These are phyloP conservation scores for Exophiala lecanii-corni DNA, from an alignment of 2,329 filamentous ascomycete genomes.

Conservation along the genomic window DNA sequence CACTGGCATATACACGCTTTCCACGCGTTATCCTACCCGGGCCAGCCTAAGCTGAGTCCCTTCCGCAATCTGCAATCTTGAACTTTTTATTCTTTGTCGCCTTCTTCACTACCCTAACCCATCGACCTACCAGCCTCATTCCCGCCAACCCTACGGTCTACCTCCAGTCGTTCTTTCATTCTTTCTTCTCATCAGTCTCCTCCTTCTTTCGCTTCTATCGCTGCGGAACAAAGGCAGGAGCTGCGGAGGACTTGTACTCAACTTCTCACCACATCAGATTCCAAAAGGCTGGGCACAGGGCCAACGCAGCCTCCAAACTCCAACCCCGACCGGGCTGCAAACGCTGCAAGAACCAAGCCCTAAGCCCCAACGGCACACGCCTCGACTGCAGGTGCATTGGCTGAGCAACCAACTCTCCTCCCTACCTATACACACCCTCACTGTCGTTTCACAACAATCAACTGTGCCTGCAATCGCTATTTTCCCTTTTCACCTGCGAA, in stretches of 20 bases:
- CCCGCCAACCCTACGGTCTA: slow-evolving; percentile 16
- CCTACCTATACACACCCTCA: slow-evolving; percentile 24
- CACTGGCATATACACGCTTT: too few species aligned
- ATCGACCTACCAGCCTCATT: slow-evolving; percentile 4
- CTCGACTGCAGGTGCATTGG: slow-evolving; percentile 25
- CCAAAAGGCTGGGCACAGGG: slow-evolving; percentile 3
- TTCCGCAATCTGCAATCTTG: background rate
- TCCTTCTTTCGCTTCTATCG: slow-evolving; percentile 24
- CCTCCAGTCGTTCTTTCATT: slow-evolving; percentile 24
- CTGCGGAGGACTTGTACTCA: slow-evolving; percentile 5
- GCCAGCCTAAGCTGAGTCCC: too few species aligned
- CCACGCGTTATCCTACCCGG: too few species aligned
- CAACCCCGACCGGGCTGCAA: too few species aligned
- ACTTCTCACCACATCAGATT: background rate
- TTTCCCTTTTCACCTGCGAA: slow-evolving; percentile 11
- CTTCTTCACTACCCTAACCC: background rate
- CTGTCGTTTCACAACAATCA: slow-evolving; percentile 31
- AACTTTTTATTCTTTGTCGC: slow-evolving; percentile 1
- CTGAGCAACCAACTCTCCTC: slow-evolving; percentile 28
- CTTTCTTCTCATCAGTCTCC: slow-evolving; percentile 16
- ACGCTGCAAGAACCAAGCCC: slow-evolving; percentile 9
- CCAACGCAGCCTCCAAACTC: slow-evolving; percentile 12
- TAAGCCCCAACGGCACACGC: slow-evolving; percentile 26
- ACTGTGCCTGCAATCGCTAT: slow-evolving; percentile 11
- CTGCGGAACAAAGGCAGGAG: slow-evolving; percentile 20